Evolutionary conservation across 2,329 filamentous ascomycete genomes (phyloP).

Genomic region (Pestalotiopsis fici): DNA sequence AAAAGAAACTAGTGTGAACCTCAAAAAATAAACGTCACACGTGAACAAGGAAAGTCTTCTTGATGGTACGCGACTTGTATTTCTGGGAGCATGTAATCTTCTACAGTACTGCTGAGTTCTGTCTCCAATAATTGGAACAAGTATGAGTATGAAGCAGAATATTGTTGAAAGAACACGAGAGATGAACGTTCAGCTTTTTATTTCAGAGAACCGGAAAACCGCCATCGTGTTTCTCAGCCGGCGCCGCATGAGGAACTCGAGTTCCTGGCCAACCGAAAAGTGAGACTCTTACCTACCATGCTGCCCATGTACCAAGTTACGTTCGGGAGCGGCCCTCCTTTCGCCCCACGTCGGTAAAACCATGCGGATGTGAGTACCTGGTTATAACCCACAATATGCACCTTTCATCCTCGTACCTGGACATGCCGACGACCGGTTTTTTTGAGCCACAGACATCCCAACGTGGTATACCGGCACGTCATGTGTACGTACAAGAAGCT

Average conservation of each 20-base stretch:
- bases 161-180: not conserved
- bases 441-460: not conserved
- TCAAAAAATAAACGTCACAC: conserved; percentile 9
- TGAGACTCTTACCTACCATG: not conserved
- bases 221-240: not conserved
- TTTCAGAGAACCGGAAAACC: not conserved
- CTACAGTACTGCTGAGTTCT: not conserved
- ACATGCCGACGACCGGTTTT: not conserved
- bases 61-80: not conserved
- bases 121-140: not conserved
- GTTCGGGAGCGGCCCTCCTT: not conserved
- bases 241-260: not conserved
- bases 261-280: not conserved
- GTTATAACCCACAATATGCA: not conserved
- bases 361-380: not conserved
- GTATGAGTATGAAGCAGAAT: not conserved
- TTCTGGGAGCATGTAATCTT: not conserved
- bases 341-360: conserved; percentile 1
- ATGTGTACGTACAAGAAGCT: not conserved
- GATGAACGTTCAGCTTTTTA: not conserved
- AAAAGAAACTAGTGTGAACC: not conserved
- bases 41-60: not conserved
- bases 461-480: not conserved
- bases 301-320: not conserved
- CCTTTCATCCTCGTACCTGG: not conserved